Evolutionary conservation across 2,329 filamentous ascomycete genomes (phyloP), one percentile per base, ranked within the genome.

Genomic region (Phyllachora maydis): DNA sequence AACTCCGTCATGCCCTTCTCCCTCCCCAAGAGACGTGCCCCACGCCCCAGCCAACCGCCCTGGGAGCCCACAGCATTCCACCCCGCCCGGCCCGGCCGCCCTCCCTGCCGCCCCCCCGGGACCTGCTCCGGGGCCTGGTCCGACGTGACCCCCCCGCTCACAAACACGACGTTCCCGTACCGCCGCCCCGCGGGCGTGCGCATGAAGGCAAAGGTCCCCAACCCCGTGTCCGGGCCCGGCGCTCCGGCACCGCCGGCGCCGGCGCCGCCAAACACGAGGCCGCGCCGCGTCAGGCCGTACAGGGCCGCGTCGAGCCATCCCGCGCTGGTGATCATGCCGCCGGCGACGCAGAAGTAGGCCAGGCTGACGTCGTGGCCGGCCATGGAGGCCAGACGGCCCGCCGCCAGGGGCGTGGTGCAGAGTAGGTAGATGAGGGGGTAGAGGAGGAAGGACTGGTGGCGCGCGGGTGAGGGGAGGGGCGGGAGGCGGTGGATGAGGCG

Each of bases 371-470:
- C 23, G 7, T 49, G 43, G 1, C 62, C 59, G 0, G 60, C 55
- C 59, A 76, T 71, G 11, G 56, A 57, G 10, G 59, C 58, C 36
- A 76, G 67, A 28, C 71, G 61, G 9, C 68, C 66, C 0, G 63
- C 53, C 4, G 69, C 68, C 1, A 78, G 50, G 0, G 72, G 72
- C 0, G 69, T 52, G 0, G 71, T 77, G 37, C 71, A 72, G n/a
- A 72, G 34, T 5, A 74, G 55, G 39, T 77, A 77, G 31, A 76
- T 68, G 32, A 71, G 37, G 0, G 72, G 72, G 29, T 78, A 78
- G 6, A 73, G 52, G 15, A 74, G 64, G 30, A 75, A 66, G 6
- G 63, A 53, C 4, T 54, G 55, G 29, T 60, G 54, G 28, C 46
- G 48, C 2, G 42, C 37, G 2, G 38, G 43, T 8, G 29, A 23